Base-by-base conservation (phyloP, 805 yeast species). In the Saccharomycopsis amapae region DNA sequence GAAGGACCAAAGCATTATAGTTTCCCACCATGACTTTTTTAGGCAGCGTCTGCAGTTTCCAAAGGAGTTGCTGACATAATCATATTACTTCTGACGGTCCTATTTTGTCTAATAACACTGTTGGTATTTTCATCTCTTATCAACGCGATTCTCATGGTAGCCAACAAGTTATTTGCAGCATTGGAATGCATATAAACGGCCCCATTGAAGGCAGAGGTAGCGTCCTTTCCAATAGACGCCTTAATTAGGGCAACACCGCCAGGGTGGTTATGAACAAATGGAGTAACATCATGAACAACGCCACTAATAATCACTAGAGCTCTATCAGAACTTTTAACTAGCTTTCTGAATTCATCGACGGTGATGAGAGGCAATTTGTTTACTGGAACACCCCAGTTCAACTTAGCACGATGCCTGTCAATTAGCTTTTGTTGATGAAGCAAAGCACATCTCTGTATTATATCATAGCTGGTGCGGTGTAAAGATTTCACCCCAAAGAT, bases 351-450 rank as follows among this genome's bases (percentile, higher is more conserved):
- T 51, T 75, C 79, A 40, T 72, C 76, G 39, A 71, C 71, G 46
- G 77, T 74, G 53, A 77, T 60, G 18, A 48, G 61, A 0, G 97
- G 97, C 13, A 89, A 69, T 61, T 80, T 81, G 53, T 88, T 90
- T 44, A 90, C 81, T 3, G 96, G 95, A 1, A 89, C 84, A 18
- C 97, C 97, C 97, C 97, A 89, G 66, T 85, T 84, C 49, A 89
- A 71, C 53, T 79, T 78, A 10, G 86, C 71, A 53, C 93, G 72
- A 66, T 85, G 78, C 50, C 77, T 69, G 63, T 89, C 95, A 22
- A 89, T 71, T 51, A 81, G 67, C 63, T 79, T 79, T 65, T 89
- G 97, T 61, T 80, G 81, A 60, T 88, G 96, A 56, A 80, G 85
- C 18, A 90, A 78, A 20, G 79, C 61, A 39, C 87, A 82, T 58